These are phyloP conservation scores for Pythium sp. DNA, from an alignment of 352 stramenopile species.

Conservation along the genomic window DNA sequence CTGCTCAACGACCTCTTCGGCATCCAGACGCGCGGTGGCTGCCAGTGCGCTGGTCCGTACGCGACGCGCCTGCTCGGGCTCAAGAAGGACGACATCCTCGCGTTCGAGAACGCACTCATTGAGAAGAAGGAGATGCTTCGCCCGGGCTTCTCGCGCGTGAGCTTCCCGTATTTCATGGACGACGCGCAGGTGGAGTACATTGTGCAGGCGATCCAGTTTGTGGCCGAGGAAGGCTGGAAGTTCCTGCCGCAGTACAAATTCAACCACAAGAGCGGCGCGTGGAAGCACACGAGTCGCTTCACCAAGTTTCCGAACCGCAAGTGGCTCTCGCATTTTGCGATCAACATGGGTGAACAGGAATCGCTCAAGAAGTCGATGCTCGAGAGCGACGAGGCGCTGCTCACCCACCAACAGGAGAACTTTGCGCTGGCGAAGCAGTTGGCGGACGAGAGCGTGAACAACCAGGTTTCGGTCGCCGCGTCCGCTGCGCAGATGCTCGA, in stretches of 20 bases:
- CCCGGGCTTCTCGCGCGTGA: slow-evolving; percentile 94
- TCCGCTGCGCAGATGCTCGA: slow-evolving; percentile 22
- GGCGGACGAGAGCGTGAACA: slow-evolving; percentile 19
- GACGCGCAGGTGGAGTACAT: slow-evolving; percentile 93
- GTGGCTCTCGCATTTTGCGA: background rate
- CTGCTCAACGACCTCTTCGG: slow-evolving; percentile 98
- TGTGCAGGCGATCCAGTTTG: slow-evolving; percentile 90
- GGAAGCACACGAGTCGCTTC: slow-evolving; percentile 76
- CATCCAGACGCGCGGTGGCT: slow-evolving; percentile 66
- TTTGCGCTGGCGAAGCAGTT: slow-evolving; percentile 35
- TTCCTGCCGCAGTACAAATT: slow-evolving; percentile 95
- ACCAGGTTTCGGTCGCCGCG: background rate
- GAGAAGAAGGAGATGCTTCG: slow-evolving; percentile 91
- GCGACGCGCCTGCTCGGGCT: slow-evolving; percentile 91
- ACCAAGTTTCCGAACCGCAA: slow-evolving; percentile 22
- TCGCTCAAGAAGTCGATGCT: background rate
- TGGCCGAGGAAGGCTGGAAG: slow-evolving; percentile 90
- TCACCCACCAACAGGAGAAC: slow-evolving; percentile 38
- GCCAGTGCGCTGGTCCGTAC: slow-evolving; percentile 92
- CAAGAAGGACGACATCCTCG: slow-evolving; percentile 52
- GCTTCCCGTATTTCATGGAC: slow-evolving; percentile 86
- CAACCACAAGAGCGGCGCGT: slow-evolving; percentile 85
- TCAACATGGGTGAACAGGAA: background rate
- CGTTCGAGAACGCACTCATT: slow-evolving; percentile 85
- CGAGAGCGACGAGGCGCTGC: slow-evolving; percentile 12